A percentile compares a stretch with the other conserved stretches of the same genome.
phyloP scores from a whole-genome alignment of 176 grass and related monocot genomes.

The Aechmea fasciata region DNA sequence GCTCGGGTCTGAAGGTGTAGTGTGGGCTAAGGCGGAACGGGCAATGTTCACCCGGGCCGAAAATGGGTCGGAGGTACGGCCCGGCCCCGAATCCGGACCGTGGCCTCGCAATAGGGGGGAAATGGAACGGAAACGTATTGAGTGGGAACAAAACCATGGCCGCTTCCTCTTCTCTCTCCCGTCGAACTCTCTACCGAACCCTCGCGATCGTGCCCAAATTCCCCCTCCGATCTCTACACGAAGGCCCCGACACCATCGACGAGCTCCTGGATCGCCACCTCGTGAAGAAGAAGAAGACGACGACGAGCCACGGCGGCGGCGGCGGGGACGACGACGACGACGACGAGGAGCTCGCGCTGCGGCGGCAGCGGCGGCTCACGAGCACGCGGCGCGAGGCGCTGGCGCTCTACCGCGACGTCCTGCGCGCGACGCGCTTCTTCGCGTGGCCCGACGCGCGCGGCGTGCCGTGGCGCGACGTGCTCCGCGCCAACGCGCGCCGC shows the following conservation, averaged over 20 bases:
- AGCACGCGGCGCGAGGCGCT: constrained; percentile 65
- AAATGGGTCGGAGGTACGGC: no score
- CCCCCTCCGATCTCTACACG: constrained; percentile 41
- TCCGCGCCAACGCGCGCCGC: constrained; percentile 57
- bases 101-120: background rate
- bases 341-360: constrained; percentile 20
- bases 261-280: constrained; percentile 89
- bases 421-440: constrained; percentile 60
- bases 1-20: no score
- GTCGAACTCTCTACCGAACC: constrained; percentile 12
- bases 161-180: background rate
- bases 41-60: no score
- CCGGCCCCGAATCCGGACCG: no score
- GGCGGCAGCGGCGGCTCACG: constrained; percentile 47
- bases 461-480: constrained; percentile 64
- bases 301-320: no score
- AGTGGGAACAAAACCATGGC: background rate
- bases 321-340: constrained; percentile 40
- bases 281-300: constrained; percentile 34
- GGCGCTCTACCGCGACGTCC: constrained; percentile 62
- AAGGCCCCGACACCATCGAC: constrained; percentile 88
- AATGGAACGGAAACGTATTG: no score
- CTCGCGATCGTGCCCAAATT: background rate
- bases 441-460: constrained; percentile 67
- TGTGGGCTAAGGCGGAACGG: no score